Conservation (phyloP, 306 rosid genomes). For the Dalbergia cochinchinensis region DNA sequence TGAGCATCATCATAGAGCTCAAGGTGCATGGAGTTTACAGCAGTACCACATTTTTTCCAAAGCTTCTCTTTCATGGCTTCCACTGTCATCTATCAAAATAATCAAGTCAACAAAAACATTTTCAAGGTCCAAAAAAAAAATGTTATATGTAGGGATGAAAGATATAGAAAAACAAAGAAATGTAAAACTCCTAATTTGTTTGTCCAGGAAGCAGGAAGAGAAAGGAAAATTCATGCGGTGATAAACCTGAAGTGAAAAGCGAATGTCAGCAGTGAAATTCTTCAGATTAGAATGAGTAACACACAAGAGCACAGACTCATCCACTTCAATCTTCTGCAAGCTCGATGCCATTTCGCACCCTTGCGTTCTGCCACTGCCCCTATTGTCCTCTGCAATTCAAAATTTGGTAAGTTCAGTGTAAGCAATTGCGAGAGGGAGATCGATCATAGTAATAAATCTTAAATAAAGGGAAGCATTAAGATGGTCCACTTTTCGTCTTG, state of each 20-base stretch:
- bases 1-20: constrained; percentile 72
- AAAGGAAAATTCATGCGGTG: neutral
- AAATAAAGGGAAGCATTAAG: no score
- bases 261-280: constrained; percentile 72
- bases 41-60: constrained; percentile 84
- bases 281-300: constrained; percentile 83
- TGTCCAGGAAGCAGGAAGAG: no score
- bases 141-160: neutral
- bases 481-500: no score
- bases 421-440: neutral
- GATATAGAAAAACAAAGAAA: neutral
- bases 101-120: neutral
- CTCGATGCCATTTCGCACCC: constrained; percentile 57
- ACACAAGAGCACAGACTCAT: constrained; percentile 69
- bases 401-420: neutral
- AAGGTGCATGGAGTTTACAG: constrained; percentile 77
- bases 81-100: constrained; percentile 58
- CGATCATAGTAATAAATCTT: no score
- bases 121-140: neutral
- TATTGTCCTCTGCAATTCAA: neutral
- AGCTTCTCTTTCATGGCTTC: constrained; percentile 85
- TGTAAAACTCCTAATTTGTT: neutral
- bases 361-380: neutral
- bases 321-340: constrained; percentile 69
- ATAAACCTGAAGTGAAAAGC: constrained; percentile 74